A percentile compares a stretch with the other conserved stretches of the same genome.
Evolutionary conservation across 2,329 filamentous ascomycete species (phyloP).

Genomic region (Ophiostoma piceae): DNA sequence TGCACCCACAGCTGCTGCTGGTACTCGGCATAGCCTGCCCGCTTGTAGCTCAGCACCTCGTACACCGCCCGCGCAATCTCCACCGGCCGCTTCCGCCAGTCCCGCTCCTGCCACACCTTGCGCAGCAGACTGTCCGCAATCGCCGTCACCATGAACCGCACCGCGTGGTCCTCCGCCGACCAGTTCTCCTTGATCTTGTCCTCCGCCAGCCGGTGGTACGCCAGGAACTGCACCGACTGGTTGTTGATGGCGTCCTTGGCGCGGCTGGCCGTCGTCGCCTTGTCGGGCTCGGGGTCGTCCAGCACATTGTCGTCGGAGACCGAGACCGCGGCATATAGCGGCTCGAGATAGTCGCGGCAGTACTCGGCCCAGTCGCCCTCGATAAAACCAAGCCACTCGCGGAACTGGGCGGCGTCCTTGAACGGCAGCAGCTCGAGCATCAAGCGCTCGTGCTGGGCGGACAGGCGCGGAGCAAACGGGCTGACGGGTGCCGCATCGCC

Average conservation of each 20-base stretch:
- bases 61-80: slow-evolving; percentile 36
- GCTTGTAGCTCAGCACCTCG: slow-evolving; percentile 37
- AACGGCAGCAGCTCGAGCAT: slow-evolving; percentile 39
- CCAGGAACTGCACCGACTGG: slow-evolving; percentile 32
- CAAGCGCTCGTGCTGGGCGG: slow-evolving; percentile 37
- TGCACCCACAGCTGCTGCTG: slow-evolving; percentile 16
- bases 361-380: slow-evolving; percentile 39
- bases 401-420: slow-evolving; percentile 34
- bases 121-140: slow-evolving; percentile 36
- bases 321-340: neutral
- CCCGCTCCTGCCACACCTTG: slow-evolving; percentile 33
- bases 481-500: neutral
- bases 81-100: slow-evolving; percentile 33
- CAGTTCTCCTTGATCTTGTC: slow-evolving; percentile 38
- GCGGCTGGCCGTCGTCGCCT: slow-evolving; percentile 32
- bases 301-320: neutral
- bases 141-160: slow-evolving; percentile 38
- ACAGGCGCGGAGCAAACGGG: slow-evolving; percentile 22
- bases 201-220: slow-evolving; percentile 33
- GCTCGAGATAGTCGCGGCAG: slow-evolving; percentile 32
- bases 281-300: slow-evolving; percentile 23
- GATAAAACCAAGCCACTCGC: slow-evolving; percentile 36
- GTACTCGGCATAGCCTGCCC: slow-evolving; percentile 29
- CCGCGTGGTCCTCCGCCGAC: slow-evolving; percentile 37
- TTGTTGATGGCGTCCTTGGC: slow-evolving; percentile 34